Evolutionary conservation across 2,329 filamentous ascomycete genomes (phyloP).

Genomic region (Alternaria triticina): DNA sequence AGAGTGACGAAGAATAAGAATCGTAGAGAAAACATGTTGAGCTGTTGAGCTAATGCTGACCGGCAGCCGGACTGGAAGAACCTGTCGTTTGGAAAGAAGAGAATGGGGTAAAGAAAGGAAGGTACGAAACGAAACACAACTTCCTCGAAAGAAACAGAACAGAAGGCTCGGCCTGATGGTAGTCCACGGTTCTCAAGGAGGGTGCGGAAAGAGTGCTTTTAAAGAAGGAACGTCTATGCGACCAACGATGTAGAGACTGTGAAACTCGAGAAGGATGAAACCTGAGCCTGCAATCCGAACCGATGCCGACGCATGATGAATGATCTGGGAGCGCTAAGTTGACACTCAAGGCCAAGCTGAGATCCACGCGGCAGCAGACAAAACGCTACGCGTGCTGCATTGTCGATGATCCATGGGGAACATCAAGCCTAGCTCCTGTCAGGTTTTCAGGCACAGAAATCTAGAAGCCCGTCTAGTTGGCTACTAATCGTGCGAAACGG

Average conservation of each 20-base stretch:
- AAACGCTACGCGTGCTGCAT: slow-evolving; percentile 24
- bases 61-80: slow-evolving; percentile 44
- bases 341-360: slow-evolving; percentile 15
- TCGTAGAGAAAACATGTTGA: slow-evolving; percentile 45
- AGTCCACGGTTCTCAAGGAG: slow-evolving; percentile 31
- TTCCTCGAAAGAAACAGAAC: slow-evolving; percentile 27
- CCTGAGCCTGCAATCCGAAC: slow-evolving; percentile 16
- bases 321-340: slow-evolving; percentile 25
- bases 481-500: slow-evolving; percentile 18
- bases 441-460: slow-evolving; percentile 12
- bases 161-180: slow-evolving; percentile 41
- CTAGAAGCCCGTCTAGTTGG: slow-evolving; percentile 15
- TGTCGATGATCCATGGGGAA: slow-evolving; percentile 12
- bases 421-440: slow-evolving; percentile 10
- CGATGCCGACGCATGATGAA: slow-evolving; percentile 27
- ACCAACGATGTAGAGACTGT: slow-evolving; percentile 14
- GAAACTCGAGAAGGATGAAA: slow-evolving; percentile 31
- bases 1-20: slow-evolving; percentile 56
- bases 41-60: slow-evolving; percentile 45
- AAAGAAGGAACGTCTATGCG: slow-evolving; percentile 30
- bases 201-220: slow-evolving; percentile 33
- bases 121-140: slow-evolving; percentile 27
- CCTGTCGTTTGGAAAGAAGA: slow-evolving; percentile 26
- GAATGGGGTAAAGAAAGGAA: slow-evolving; percentile 23
- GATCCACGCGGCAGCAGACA: slow-evolving; percentile 29